phyloP scores from a whole-genome alignment of 2,329 filamentous ascomycete species.

The Diaporthe sp. region DNA sequence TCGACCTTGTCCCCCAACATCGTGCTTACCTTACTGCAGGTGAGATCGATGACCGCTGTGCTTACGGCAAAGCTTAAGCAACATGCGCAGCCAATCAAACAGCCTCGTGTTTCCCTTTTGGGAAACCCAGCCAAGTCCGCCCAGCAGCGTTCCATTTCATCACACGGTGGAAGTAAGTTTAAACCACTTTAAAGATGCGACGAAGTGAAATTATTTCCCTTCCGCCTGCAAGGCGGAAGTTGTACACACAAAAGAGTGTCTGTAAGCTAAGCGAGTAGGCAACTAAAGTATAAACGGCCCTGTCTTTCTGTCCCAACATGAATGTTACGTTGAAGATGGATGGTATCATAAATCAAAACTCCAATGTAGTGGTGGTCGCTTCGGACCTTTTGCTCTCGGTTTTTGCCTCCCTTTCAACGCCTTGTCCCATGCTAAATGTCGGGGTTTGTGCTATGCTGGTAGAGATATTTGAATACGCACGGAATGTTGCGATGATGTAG shows the following conservation, averaged over 20 bases:
- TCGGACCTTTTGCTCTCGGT: background rate
- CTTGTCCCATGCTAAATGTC: conserved; percentile 16
- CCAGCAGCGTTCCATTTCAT: background rate
- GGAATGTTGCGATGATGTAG: background rate
- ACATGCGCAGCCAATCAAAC: conserved; percentile 5
- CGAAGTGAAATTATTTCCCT: conserved; percentile 1
- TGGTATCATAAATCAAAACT: conserved; percentile 36
- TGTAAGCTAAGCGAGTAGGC: conserved; percentile 17
- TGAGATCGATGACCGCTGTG: background rate
- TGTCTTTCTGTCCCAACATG: background rate
- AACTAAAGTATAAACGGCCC: conserved; percentile 1
- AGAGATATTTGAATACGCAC: background rate
- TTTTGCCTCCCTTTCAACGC: conserved; percentile 33
- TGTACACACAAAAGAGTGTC: conserved; percentile 20
- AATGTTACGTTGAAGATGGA: background rate
- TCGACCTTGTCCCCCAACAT: conserved; percentile 48
- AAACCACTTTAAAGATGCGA: background rate
- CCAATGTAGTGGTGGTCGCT: background rate
- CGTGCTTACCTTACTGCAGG: background rate
- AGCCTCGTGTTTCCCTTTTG: background rate
- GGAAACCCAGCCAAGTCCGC: conserved; percentile 6
- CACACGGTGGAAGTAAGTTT: background rate
- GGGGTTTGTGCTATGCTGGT: conserved; percentile 3
- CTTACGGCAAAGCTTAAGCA: background rate
- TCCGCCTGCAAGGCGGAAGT: background rate